phyloP scores from a whole-genome alignment of 2,329 filamentous ascomycete genomes.

The Cladosporium sp. region DNA sequence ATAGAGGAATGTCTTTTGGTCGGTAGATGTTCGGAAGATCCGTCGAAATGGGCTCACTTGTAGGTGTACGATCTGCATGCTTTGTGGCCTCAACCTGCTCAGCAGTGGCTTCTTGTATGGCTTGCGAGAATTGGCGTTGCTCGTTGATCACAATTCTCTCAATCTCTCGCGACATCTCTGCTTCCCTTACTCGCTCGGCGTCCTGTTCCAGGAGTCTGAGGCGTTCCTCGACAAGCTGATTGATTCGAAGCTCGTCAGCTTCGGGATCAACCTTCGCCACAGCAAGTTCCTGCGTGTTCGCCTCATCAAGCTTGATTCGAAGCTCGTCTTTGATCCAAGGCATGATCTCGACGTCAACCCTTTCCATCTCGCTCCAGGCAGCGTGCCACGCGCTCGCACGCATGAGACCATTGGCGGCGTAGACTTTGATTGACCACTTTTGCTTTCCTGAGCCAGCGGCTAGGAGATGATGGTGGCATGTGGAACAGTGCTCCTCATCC shows the following conservation, averaged over 20 bases:
- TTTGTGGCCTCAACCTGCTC: neutral
- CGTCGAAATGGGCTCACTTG: neutral
- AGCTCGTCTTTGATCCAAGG: conserved; percentile 65
- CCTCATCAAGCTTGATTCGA: conserved; percentile 59
- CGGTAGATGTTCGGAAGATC: conserved; percentile 35
- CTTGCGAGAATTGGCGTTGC: conserved; percentile 1
- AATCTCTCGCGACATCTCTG: conserved; percentile 11
- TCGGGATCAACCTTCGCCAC: conserved; percentile 35
- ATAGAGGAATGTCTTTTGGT: conserved; percentile 51
- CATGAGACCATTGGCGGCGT: conserved; percentile 94
- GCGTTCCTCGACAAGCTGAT: conserved; percentile 27
- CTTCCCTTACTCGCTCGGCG: conserved; percentile 7
- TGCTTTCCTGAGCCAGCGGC: conserved; percentile 45
- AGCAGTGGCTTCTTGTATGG: neutral
- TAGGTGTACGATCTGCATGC: neutral
- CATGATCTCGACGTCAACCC: conserved; percentile 91
- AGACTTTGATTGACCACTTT: conserved; percentile 80
- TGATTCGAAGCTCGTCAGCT: conserved; percentile 32
- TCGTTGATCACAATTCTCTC: conserved; percentile 14
- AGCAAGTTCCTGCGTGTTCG: conserved; percentile 45
- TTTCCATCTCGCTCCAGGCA: conserved; percentile 97
- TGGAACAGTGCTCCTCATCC: conserved; percentile 31
- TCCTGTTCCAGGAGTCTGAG: conserved; percentile 20
- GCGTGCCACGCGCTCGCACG: conserved; percentile 86
- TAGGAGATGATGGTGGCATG: conserved; percentile 40